Conservation (phyloP, 768 basidiomycete genomes). For the Pholiota conissans region DNA sequence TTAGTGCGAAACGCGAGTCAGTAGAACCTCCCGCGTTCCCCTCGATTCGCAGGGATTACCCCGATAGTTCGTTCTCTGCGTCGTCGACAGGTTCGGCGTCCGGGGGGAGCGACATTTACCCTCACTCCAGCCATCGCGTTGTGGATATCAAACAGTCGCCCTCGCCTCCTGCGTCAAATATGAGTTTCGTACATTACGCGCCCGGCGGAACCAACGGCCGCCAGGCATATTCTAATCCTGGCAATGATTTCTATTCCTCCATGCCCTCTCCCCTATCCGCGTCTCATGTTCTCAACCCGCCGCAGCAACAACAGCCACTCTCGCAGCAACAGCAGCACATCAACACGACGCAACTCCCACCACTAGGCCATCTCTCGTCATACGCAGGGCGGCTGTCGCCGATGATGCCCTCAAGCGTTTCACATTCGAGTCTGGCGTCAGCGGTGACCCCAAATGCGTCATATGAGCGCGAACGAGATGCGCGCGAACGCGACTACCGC, state of each 20-base stretch:
- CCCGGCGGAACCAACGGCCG: slow-evolving; percentile 33
- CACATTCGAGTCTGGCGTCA: slow-evolving; percentile 38
- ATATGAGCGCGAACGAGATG: slow-evolving; percentile 55
- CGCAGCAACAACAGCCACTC: slow-evolving; percentile 18
- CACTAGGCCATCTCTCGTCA: slow-evolving; percentile 34
- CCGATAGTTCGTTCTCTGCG: slow-evolving; percentile 41
- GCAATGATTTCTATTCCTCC: slow-evolving; percentile 43
- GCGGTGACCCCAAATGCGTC: slow-evolving; percentile 24
- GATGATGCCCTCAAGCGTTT: slow-evolving; percentile 30
- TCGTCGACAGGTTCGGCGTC: slow-evolving; percentile 57
- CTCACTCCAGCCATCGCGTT: slow-evolving; percentile 42
- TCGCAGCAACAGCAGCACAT: slow-evolving; percentile 21
- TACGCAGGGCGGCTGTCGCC: slow-evolving; percentile 40
- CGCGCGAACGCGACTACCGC: slow-evolving; percentile 39
- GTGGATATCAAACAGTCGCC: slow-evolving; percentile 55
- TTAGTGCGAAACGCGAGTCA: slow-evolving; percentile 40
- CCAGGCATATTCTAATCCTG: slow-evolving; percentile 34
- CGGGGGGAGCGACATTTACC: slow-evolving; percentile 57
- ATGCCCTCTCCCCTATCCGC: slow-evolving; percentile 54
- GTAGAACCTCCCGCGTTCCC: slow-evolving; percentile 46
- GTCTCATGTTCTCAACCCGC: slow-evolving; percentile 34
- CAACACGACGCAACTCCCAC: slow-evolving; percentile 32
- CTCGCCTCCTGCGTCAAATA: slow-evolving; percentile 57
- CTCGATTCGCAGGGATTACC: slow-evolving; percentile 47
- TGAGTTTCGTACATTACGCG: slow-evolving; percentile 62